Evolutionary conservation across 192 early-diverging fungal species (phyloP).

Genomic region (Backusella tarrabulga): DNA sequence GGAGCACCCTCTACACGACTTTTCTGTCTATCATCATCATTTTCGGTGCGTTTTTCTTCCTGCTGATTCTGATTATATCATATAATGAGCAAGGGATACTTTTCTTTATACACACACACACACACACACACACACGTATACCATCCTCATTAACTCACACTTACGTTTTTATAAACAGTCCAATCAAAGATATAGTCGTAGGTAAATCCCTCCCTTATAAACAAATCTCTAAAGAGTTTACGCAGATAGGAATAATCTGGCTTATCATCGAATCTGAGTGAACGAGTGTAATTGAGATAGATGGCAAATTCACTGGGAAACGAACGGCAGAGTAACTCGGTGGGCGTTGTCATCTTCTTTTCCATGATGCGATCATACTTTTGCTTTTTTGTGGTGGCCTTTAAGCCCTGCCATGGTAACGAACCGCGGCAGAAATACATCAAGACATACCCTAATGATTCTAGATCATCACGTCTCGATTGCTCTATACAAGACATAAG

Average conservation of each 20-base stretch:
- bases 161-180: conserved; percentile 69
- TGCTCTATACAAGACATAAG: conserved; percentile 50
- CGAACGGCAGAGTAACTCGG: conserved; percentile 78
- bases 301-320: conserved; percentile 84
- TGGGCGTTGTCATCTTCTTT: conserved; percentile 87
- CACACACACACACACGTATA: too few relatives aligned
- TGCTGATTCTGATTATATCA: not conserved
- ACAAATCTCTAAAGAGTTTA: conserved; percentile 85
- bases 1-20: not conserved
- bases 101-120: too few relatives aligned
- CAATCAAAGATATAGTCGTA: conserved; percentile 92
- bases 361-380: conserved; percentile 95
- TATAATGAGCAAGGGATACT: not conserved
- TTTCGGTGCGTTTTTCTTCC: not conserved
- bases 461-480: conserved; percentile 86
- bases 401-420: conserved; percentile 89
- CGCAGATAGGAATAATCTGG: conserved; percentile 89
- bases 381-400: conserved; percentile 87
- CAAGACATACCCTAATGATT: conserved; percentile 84
- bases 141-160: not conserved
- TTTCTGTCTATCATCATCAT: not conserved
- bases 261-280: conserved; percentile 88
- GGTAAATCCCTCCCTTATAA: conserved; percentile 81
- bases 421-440: conserved; percentile 89
- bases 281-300: conserved; percentile 84